A percentile compares a stretch with the other conserved stretches of the same genome.
These are phyloP conservation scores for Onygenales sp. DNA, from an alignment of 2,329 filamentous ascomycete genomes.

Conservation along the genomic window DNA sequence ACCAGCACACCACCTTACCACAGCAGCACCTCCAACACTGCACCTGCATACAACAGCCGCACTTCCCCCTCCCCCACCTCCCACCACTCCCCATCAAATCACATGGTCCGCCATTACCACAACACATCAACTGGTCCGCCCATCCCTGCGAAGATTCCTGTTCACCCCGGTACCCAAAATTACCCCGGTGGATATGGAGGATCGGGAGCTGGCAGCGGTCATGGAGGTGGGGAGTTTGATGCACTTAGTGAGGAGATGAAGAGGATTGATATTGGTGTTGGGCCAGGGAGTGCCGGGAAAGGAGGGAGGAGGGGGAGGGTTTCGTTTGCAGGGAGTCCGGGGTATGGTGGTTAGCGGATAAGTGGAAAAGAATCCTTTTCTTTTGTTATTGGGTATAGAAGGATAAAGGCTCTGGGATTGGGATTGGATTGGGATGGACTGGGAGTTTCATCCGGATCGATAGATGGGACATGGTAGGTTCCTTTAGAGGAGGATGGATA, in stretches of 20 bases:
- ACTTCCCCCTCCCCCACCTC: conserved; percentile 11
- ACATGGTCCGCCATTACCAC: conserved; percentile 22
- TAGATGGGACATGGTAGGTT: no score
- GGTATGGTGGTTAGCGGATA: neutral
- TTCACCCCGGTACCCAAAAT: conserved; percentile 21
- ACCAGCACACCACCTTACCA: conserved; percentile 10
- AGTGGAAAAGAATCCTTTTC: neutral
- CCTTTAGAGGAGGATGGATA: neutral
- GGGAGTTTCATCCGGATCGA: neutral
- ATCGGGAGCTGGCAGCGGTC: conserved; percentile 19
- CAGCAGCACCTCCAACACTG: conserved; percentile 17
- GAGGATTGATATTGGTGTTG: conserved; percentile 38
- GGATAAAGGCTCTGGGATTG: neutral
- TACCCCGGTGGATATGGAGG: conserved; percentile 17
- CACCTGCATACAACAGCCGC: conserved; percentile 15
- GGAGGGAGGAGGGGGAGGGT: neutral
- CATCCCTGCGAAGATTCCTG: conserved; percentile 35
- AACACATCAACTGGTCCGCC: conserved; percentile 24
- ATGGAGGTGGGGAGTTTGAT: conserved; percentile 21
- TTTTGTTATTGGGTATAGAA: neutral
- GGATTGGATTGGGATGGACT: neutral
- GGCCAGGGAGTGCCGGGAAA: neutral
- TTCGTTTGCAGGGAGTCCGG: neutral
- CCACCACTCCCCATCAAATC: conserved; percentile 13
- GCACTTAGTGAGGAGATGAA: conserved; percentile 51